A percentile compares a stretch with the other conserved stretches of the same genome.
Evolutionary conservation across 495 filamentous ascomycete genomes (phyloP).

Genomic region (Lophium mytilinum): DNA sequence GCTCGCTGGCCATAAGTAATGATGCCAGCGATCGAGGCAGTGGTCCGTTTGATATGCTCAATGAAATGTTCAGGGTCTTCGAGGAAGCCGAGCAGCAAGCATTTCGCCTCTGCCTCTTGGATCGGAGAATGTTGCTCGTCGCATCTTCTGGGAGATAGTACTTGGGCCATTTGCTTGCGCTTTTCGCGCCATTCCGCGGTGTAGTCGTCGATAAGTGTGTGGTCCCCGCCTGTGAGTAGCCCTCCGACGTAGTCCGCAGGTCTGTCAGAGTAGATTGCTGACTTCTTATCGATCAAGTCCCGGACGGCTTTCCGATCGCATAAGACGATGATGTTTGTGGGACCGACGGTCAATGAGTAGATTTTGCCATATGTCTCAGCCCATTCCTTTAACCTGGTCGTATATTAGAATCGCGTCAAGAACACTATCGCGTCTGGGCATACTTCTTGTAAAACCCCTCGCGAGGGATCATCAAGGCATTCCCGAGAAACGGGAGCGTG

Average conservation of each 20-base stretch:
- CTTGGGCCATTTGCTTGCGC: constrained; percentile 37
- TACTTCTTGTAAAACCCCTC: constrained; percentile 52
- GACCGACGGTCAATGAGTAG: constrained; percentile 56
- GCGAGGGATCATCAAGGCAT: constrained; percentile 45
- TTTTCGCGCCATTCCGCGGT: constrained; percentile 39
- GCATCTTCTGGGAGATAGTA: constrained; percentile 39
- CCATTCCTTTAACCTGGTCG: constrained; percentile 38
- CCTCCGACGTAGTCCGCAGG: constrained; percentile 51
- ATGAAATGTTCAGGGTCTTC: constrained; percentile 24
- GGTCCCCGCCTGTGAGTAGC: constrained; percentile 40
- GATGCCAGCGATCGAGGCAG: neutral
- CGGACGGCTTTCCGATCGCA: constrained; percentile 55
- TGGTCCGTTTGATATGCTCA: neutral
- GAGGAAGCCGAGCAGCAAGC: constrained; percentile 23
- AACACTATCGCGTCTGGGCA: too few species aligned
- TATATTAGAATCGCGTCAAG: too few species aligned
- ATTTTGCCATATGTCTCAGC: constrained; percentile 48
- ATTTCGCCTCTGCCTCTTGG: constrained; percentile 35
- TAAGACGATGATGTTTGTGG: constrained; percentile 54
- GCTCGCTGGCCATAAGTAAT: neutral
- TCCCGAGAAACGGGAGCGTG: constrained; percentile 49
- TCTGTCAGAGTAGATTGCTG: constrained; percentile 45
- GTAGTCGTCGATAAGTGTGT: constrained; percentile 44
- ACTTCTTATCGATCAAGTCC: constrained; percentile 48
- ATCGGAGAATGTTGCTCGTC: constrained; percentile 40